phyloP scores from a whole-genome alignment of 1,139 yeast genomes.

The Blastobotrys illinoisensis region DNA sequence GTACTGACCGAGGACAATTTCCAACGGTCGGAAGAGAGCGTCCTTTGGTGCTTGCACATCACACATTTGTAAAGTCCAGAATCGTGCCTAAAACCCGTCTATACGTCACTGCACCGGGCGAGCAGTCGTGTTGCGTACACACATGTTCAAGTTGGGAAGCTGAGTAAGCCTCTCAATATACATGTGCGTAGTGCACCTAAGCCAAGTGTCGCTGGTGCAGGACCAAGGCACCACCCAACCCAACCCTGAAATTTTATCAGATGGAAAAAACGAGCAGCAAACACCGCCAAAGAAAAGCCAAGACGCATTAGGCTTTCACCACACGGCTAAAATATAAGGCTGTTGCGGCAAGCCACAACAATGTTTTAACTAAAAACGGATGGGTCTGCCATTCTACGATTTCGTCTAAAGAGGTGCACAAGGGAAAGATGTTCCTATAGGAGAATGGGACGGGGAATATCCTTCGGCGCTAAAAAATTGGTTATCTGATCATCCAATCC shows the following conservation, averaged over 20 bases:
- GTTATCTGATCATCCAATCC: not conserved
- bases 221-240: not conserved
- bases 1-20: too few species aligned
- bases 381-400: too few species aligned
- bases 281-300: not conserved
- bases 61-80: too few species aligned
- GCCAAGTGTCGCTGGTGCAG: not conserved
- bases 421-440: not conserved
- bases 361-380: not conserved
- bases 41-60: too few species aligned
- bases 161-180: too few species aligned
- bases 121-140: too few species aligned
- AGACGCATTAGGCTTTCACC: not conserved
- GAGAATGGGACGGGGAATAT: not conserved
- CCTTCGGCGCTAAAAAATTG: not conserved
- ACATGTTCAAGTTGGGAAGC: too few species aligned
- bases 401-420: too few species aligned
- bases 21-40: too few species aligned
- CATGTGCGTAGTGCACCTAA: too few species aligned
- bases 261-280: not conserved
- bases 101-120: too few species aligned
- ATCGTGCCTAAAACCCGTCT: too few species aligned
- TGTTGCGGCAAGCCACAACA: not conserved
- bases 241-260: slow-evolving; percentile 2
- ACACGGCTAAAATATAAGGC: not conserved